Evolutionary conservation across 441 rosid species (phyloP), one percentile per base, ranked within the genome.

Genomic region (Mallotus japonicus): DNA sequence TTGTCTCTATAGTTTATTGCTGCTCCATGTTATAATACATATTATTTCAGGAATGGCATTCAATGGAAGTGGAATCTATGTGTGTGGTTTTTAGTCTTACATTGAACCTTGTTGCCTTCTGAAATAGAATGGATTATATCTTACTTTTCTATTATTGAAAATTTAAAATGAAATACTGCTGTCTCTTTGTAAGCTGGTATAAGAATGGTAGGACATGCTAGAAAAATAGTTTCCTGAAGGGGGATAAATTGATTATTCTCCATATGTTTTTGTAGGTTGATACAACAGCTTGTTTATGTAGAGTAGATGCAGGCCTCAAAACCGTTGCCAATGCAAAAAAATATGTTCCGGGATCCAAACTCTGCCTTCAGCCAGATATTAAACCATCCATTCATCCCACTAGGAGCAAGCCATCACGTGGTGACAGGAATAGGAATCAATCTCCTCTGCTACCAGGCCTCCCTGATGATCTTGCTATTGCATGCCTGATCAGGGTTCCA

Each of bases 401-500:
- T 28, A 87, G 83, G 68, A 87, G 81, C 75, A 92, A 92, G 78
- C 87, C 82, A 71, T 82, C 86, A 0, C 89, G 90, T 37, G 78
- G 96, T 53, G 97, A 92, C 75, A 84, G 97, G 76, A 85, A 83
- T 3, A 74, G 97, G 62, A 83, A 88, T 53, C 97, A 91, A 79
- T 86, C 92, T 6, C 96, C 96, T 34, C 90, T 93, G 65, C 83
- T 93, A 56, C 97, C 98, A 6, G 97, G 98, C 69, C 91, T 93
- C 42, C 98, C 97, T 8, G 98, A 93, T 76, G 98, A 93, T 84
- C 93, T 93, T 65, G 97, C 98, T 19, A 91, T 92, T 63, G 91
- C 94, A 65, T 93, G 97, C 72, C 86, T 93, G 22, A 89, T 90
- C 79, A 92, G 98, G 28, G 98, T 93, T 50, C 98, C 96, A 42